Conservation (phyloP, 2,329 filamentous ascomycete genomes). For the Tympanopsis confertula region DNA sequence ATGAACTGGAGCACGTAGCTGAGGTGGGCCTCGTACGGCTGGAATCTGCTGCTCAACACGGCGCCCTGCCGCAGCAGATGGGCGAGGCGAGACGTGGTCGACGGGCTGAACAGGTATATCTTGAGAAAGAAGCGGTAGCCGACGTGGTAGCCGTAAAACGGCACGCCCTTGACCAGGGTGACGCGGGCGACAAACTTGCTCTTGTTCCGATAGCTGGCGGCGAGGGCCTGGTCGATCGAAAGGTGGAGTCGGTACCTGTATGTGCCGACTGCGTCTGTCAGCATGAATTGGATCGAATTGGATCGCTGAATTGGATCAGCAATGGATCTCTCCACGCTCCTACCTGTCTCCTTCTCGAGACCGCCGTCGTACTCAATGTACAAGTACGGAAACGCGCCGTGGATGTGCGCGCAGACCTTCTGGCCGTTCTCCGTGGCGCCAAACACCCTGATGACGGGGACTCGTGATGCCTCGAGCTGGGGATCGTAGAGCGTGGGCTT, state of each 20-base stretch:
- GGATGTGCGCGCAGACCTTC: slow-evolving; percentile 90
- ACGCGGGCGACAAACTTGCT: slow-evolving; percentile 76
- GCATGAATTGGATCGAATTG: background rate
- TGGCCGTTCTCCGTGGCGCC: slow-evolving; percentile 89
- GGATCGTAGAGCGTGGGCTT: slow-evolving; percentile 74
- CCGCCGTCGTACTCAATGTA: slow-evolving; percentile 75
- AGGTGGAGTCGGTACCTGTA: slow-evolving; percentile 71
- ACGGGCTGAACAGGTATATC: slow-evolving; percentile 83
- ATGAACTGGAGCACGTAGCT: slow-evolving; percentile 94
- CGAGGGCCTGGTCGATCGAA: slow-evolving; percentile 82
- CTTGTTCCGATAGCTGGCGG: slow-evolving; percentile 68
- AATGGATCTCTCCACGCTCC: slow-evolving; percentile 15
- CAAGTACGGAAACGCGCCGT: slow-evolving; percentile 92
- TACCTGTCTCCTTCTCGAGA: slow-evolving; percentile 55
- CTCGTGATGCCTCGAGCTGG: slow-evolving; percentile 58
- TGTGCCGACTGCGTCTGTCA: slow-evolving; percentile 42
- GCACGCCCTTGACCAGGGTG: slow-evolving; percentile 80
- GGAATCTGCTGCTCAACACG: slow-evolving; percentile 71
- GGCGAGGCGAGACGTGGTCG: slow-evolving; percentile 74
- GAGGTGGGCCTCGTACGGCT: slow-evolving; percentile 88
- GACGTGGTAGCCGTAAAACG: slow-evolving; percentile 91
- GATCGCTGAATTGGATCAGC: slow-evolving; percentile 9
- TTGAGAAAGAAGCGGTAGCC: slow-evolving; percentile 87
- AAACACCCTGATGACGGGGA: slow-evolving; percentile 83
- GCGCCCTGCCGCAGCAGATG: slow-evolving; percentile 81